Conservation (phyloP, 2,329 filamentous ascomycete genomes). For the Rugonectria rugulosa region DNA sequence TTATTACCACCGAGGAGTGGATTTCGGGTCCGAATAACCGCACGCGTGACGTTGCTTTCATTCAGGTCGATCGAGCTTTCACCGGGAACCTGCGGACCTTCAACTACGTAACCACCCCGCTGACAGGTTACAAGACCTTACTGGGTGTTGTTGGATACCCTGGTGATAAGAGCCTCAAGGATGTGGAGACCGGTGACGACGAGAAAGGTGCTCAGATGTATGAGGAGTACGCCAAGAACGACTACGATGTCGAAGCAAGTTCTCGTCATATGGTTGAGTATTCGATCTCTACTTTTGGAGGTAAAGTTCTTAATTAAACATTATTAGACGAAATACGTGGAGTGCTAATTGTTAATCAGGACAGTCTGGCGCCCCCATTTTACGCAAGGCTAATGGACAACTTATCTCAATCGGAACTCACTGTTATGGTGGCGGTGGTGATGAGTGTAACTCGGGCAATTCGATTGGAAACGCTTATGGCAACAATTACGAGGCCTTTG, state of each 20-base stretch:
- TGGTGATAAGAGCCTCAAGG: constrained; percentile 33
- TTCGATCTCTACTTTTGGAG: constrained; percentile 37
- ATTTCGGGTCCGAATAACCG: constrained; percentile 20
- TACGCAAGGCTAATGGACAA: constrained; percentile 19
- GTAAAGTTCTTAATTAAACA: constrained; percentile 32
- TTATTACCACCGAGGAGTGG: constrained; percentile 37
- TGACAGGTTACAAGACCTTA: not conserved
- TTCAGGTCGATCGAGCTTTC: constrained; percentile 36
- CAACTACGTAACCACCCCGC: constrained; percentile 28
- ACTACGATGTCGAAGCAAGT: constrained; percentile 34
- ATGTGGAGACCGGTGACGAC: constrained; percentile 4
- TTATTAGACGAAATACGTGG: too few relatives aligned
- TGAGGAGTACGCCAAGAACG: constrained; percentile 35
- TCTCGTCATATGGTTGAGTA: constrained; percentile 42
- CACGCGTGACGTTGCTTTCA: constrained; percentile 35
- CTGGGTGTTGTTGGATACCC: constrained; percentile 47
- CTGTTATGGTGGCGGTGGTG: constrained; percentile 32
- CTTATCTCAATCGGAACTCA: constrained; percentile 39
- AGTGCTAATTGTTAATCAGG: constrained; percentile 25
- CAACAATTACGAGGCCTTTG: constrained; percentile 31
- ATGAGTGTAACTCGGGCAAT: constrained; percentile 38
- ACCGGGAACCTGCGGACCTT: constrained; percentile 34
- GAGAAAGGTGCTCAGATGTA: constrained; percentile 45
- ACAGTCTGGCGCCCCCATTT: constrained; percentile 39
- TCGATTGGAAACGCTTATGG: constrained; percentile 31